Evolutionary conservation across 2,329 filamentous ascomycete genomes (phyloP).

Genomic region (Diplocarpon rosae): DNA sequence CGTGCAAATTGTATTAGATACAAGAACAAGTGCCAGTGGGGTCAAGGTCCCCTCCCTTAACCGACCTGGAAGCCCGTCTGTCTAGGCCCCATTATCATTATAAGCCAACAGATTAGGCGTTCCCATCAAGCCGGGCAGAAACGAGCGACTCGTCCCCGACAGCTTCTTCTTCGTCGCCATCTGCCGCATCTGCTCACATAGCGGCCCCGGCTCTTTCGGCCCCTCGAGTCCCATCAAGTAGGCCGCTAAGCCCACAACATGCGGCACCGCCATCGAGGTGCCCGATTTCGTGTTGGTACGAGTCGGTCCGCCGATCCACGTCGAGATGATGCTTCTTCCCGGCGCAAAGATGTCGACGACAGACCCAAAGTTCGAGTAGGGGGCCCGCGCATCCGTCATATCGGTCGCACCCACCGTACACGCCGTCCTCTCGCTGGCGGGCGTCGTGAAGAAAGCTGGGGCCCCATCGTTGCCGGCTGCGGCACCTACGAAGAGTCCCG

Average conservation of each 20-base stretch:
- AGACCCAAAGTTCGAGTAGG: conserved; percentile 1
- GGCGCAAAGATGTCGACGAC: not conserved
- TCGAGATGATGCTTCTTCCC: not conserved
- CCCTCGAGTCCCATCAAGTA: conserved; percentile 1
- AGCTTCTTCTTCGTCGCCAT: not conserved
- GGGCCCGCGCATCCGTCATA: not conserved
- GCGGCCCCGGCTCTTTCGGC: not conserved
- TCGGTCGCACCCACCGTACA: not conserved
- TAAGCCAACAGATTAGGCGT: not conserved
- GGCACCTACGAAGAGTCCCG: not conserved
- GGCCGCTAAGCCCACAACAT: not conserved
- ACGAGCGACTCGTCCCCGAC: not conserved
- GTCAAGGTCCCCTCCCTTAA: no score
- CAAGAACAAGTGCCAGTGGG: no score
- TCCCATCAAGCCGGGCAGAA: not conserved
- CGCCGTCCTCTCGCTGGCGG: not conserved
- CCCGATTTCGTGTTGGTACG: not conserved
- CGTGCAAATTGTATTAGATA: no score
- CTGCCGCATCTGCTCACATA: not conserved
- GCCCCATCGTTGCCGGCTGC: not conserved
- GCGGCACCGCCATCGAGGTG: not conserved
- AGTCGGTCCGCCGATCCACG: not conserved
- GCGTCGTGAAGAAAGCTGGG: not conserved
- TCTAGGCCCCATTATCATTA: not conserved
- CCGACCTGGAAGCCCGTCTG: no score